These are phyloP conservation scores for Paradendryphiella salina DNA, from an alignment of 2,329 filamentous ascomycete genomes.

Conservation along the genomic window DNA sequence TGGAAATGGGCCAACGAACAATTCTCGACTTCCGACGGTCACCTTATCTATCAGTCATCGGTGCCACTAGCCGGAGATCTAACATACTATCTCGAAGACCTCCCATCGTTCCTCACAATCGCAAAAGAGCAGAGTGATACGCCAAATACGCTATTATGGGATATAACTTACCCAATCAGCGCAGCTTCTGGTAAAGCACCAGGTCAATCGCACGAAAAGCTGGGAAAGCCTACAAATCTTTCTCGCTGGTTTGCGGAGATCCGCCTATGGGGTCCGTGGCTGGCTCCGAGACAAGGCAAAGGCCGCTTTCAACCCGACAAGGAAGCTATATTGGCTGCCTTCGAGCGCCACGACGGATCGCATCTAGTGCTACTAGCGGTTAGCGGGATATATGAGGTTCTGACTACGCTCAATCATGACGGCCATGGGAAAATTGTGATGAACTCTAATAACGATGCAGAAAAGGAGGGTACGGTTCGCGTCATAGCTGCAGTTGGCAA, in stretches of 20 bases:
- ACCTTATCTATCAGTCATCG: conserved; percentile 57
- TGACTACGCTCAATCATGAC: conserved; percentile 69
- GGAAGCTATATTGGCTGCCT: conserved; percentile 77
- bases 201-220: conserved; percentile 56
- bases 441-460: conserved; percentile 71
- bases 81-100: conserved; percentile 59
- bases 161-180: conserved; percentile 60
- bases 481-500: conserved; percentile 73
- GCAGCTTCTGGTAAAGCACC: conserved; percentile 63
- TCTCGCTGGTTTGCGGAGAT: conserved; percentile 82
- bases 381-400: conserved; percentile 71
- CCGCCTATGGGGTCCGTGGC: conserved; percentile 79
- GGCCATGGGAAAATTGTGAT: conserved; percentile 68
- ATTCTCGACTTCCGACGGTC: conserved; percentile 65
- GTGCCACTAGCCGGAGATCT: conserved; percentile 50
- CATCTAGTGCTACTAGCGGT: conserved; percentile 78
- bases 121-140: conserved; percentile 65
- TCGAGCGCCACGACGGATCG: conserved; percentile 70
- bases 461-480: conserved; percentile 58
- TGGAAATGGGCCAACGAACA: conserved; percentile 76
- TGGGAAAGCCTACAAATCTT: conserved; percentile 67
- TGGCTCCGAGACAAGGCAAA: conserved; percentile 83
- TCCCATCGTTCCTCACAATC: conserved; percentile 61
- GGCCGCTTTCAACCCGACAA: conserved; percentile 69
- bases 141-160: conserved; percentile 71